phyloP scores from a whole-genome alignment of 1,284 basidiomycete species.

The Tausonia pullulans region DNA sequence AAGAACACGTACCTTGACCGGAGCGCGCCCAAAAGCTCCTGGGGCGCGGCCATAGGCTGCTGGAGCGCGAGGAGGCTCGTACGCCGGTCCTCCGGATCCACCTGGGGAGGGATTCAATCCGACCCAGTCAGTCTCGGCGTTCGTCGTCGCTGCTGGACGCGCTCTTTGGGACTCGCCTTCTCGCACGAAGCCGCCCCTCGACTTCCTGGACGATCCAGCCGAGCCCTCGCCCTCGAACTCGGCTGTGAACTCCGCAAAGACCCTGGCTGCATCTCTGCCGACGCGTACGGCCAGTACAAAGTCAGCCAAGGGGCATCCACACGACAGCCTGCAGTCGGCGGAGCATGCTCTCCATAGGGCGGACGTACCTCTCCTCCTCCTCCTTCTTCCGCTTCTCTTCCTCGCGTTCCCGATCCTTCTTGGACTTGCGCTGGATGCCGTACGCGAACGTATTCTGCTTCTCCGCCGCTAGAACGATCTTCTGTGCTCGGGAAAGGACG shows the following conservation, averaged over 20 bases:
- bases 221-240: conserved; percentile 65
- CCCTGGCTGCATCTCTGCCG: conserved; percentile 32
- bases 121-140: too few species aligned
- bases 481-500: conserved; percentile 18
- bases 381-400: conserved; percentile 73
- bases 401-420: conserved; percentile 80
- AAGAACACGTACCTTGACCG: neutral
- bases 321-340: too few species aligned
- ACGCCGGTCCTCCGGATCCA: neutral
- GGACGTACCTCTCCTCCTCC: conserved; percentile 48
- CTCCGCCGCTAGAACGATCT: conserved; percentile 27
- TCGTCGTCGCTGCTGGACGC: too few species aligned
- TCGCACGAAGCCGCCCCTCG: conserved; percentile 18
- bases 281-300: conserved; percentile 33
- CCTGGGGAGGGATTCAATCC: too few species aligned
- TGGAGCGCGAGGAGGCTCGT: conserved; percentile 7
- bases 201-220: conserved; percentile 12
- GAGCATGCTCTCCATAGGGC: too few species aligned
- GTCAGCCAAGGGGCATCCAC: conserved; percentile 32
- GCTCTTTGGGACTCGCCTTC: neutral
- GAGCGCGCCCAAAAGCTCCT: too few species aligned
- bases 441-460: conserved; percentile 34
- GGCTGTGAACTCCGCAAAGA: conserved; percentile 74
- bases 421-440: conserved; percentile 37
- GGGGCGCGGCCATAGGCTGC: neutral